Percentiles rank a stretch among this genome's conserved stretches.
Conservation (phyloP, 345 rosid species). For the Viola odorata region DNA sequence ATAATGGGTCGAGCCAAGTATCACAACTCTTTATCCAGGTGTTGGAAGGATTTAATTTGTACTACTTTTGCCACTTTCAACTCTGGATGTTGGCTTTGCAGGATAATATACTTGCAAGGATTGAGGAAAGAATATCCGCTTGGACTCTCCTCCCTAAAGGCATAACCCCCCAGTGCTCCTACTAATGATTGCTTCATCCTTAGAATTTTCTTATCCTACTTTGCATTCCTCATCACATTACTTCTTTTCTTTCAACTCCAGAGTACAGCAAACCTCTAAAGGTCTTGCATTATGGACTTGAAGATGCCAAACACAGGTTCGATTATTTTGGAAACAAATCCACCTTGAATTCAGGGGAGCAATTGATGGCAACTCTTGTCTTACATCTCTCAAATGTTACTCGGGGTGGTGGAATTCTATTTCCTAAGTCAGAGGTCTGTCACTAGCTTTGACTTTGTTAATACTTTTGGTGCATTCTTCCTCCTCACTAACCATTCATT, state of each 20-base stretch:
- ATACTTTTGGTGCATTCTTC: neutral
- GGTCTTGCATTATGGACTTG: conserved; percentile 43
- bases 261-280: conserved; percentile 52
- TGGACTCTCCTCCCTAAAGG: conserved; percentile 92
- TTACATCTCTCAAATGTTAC: conserved; percentile 69
- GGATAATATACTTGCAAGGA: conserved; percentile 56
- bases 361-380: conserved; percentile 62
- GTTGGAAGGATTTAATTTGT: too few relatives aligned
- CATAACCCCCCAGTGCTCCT: conserved; percentile 4
- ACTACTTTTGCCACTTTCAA: too few relatives aligned
- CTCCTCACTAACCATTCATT: neutral
- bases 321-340: conserved; percentile 51
- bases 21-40: too few relatives aligned
- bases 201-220: neutral
- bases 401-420: conserved; percentile 69
- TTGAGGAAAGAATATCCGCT: conserved; percentile 74
- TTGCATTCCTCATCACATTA: neutral
- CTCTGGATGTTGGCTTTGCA: conserved; percentile 13
- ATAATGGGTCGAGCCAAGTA: too few relatives aligned
- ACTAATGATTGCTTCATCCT: conserved; percentile 1
- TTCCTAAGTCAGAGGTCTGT: conserved; percentile 64
- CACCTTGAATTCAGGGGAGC: conserved; percentile 20
- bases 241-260: conserved; percentile 22
- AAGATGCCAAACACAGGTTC: conserved; percentile 34
- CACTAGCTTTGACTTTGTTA: neutral